Evolutionary conservation across 2,329 filamentous ascomycete species (phyloP).

Genomic region (Lithohypha guttulata): DNA sequence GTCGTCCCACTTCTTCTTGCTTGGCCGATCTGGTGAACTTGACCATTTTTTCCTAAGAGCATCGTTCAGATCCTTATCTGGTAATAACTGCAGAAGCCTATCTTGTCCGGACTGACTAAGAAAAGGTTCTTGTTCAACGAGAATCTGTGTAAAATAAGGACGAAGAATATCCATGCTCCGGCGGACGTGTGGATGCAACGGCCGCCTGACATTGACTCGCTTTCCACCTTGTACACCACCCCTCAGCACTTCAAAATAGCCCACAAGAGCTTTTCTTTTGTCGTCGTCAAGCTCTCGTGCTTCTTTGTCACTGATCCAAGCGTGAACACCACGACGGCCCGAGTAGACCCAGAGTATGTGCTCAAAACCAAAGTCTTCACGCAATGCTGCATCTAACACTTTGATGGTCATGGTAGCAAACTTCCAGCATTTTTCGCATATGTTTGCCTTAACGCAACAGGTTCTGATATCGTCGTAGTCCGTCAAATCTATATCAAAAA

Average conservation of each 20-base stretch:
- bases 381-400: conserved; percentile 73
- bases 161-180: conserved; percentile 80
- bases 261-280: conserved; percentile 71
- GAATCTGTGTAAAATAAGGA: conserved; percentile 75
- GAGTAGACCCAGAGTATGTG: conserved; percentile 99
- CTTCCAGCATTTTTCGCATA: conserved; percentile 88
- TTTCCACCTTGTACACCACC: conserved; percentile 80
- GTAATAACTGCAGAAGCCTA: conserved; percentile 72
- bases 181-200: conserved; percentile 77
- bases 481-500: conserved; percentile 98
- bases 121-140: conserved; percentile 82
- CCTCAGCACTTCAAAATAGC: conserved; percentile 81
- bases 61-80: conserved; percentile 65
- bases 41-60: conserved; percentile 86
- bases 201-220: conserved; percentile 71
- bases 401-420: conserved; percentile 98
- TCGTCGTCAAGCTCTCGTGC: conserved; percentile 77
- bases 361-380: conserved; percentile 91
- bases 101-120: conserved; percentile 57
- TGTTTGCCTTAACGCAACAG: conserved; percentile 86
- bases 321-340: conserved; percentile 88
- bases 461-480: conserved; percentile 96
- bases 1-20: conserved; percentile 80
- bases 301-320: conserved; percentile 90
- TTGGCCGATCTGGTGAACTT: conserved; percentile 64